Conservation (phyloP, 805 yeast species). For the Nakazawaea sp. region DNA sequence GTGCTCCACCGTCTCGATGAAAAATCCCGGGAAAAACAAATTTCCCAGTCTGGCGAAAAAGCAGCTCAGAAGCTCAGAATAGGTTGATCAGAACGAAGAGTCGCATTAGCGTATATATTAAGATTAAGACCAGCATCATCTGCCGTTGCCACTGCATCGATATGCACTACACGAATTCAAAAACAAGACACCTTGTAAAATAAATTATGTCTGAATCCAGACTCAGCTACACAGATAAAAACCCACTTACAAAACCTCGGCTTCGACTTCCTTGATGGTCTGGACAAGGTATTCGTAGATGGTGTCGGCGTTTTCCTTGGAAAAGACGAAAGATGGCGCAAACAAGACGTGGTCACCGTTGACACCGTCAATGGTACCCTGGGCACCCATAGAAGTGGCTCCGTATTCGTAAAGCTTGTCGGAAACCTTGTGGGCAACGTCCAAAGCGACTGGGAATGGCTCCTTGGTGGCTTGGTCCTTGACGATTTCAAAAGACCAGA, state of each 20-base stretch:
- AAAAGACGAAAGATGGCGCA: constrained; percentile 37
- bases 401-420: constrained; percentile 32
- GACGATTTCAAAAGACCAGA: constrained; percentile 48
- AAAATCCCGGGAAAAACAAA: too few species aligned
- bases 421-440: constrained; percentile 25
- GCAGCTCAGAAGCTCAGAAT: too few species aligned
- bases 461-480: constrained; percentile 39
- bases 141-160: background rate
- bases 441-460: constrained; percentile 28
- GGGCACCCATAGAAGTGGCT: constrained; percentile 31
- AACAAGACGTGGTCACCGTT: constrained; percentile 39
- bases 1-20: too few species aligned
- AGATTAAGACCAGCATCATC: too few species aligned
- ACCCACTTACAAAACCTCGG: constrained; percentile 3
- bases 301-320: constrained; percentile 28
- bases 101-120: too few species aligned
- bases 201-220: too few species aligned
- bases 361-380: constrained; percentile 30
- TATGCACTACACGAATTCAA: background rate
- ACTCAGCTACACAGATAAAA: too few species aligned
- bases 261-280: constrained; percentile 32
- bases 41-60: too few species aligned
- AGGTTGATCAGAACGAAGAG: too few species aligned
- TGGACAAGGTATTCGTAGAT: constrained; percentile 32
- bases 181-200: background rate